These are phyloP conservation scores for Capsicum baccatum DNA, from an alignment of 257 asterid species.

Conservation along the genomic window DNA sequence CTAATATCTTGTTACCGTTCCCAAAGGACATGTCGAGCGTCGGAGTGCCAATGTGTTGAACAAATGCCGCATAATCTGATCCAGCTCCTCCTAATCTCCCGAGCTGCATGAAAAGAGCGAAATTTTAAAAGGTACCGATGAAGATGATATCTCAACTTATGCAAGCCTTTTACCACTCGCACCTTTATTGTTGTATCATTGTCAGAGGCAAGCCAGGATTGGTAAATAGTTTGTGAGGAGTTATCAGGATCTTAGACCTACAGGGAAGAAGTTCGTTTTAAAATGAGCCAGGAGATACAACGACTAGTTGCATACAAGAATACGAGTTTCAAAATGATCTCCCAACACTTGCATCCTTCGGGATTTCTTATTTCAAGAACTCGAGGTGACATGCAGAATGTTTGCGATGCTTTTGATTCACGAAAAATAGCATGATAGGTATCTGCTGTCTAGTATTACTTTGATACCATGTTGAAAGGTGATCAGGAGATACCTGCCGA, in stretches of 20 bases:
- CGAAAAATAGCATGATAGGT: not conserved
- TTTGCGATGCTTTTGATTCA: not conserved
- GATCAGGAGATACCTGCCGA: constrained; percentile 56
- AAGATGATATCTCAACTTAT: not conserved
- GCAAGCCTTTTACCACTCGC: constrained; percentile 30
- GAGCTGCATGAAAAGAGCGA: constrained; percentile 44
- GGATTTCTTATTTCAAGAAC: no score
- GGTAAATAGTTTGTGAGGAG: constrained; percentile 78
- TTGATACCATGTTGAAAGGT: no score
- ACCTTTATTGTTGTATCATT: constrained; percentile 56
- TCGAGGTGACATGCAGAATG: no score
- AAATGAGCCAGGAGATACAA: constrained; percentile 26
- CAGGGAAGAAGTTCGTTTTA: not conserved
- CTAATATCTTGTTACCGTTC: constrained; percentile 47
- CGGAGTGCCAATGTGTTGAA: constrained; percentile 84
- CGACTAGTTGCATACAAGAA: not conserved
- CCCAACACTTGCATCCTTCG: not conserved
- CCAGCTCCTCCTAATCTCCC: constrained; percentile 87
- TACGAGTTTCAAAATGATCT: not conserved
- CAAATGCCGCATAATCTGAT: constrained; percentile 78
- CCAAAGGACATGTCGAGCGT: constrained; percentile 69
- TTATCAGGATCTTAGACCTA: constrained; percentile 85
- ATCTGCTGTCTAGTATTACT: not conserved
- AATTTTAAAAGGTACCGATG: not conserved
- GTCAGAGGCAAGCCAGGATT: constrained; percentile 70